Evolutionary conservation across 2,329 filamentous ascomycete genomes (phyloP).

Genomic region (Penicillium sp.): DNA sequence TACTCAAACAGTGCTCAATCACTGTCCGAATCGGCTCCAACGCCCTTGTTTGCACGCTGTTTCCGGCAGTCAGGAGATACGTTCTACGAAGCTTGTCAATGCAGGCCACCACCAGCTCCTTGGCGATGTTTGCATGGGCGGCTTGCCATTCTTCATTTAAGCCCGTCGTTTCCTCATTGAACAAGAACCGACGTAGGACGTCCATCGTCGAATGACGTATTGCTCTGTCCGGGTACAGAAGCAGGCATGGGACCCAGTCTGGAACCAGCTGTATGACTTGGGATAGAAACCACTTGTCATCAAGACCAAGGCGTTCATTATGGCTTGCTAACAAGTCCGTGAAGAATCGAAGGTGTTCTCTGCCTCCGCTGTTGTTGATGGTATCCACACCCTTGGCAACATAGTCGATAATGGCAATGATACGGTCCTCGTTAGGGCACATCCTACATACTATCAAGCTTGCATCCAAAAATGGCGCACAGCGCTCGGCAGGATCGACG

Average conservation of each 20-base stretch:
- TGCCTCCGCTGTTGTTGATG: conserved; percentile 53
- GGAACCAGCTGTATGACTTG: conserved; percentile 48
- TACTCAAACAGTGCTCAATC: conserved; percentile 43
- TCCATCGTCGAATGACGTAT: conserved; percentile 53
- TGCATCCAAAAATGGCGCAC: conserved; percentile 63
- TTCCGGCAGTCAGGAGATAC: conserved; percentile 33
- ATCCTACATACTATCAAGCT: conserved; percentile 59
- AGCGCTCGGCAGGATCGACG: conserved; percentile 54
- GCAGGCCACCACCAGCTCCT: conserved; percentile 37
- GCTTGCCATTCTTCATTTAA: conserved; percentile 32
- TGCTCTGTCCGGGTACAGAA: conserved; percentile 54
- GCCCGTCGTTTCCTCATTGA: conserved; percentile 42
- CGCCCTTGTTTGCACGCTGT: conserved; percentile 39
- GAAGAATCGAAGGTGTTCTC: conserved; percentile 58
- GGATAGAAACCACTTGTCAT: conserved; percentile 39
- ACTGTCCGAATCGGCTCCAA: conserved; percentile 44
- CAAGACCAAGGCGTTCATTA: conserved; percentile 43
- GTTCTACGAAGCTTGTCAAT: conserved; percentile 39
- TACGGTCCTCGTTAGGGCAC: conserved; percentile 41
- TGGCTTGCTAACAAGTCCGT: conserved; percentile 54
- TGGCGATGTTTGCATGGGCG: conserved; percentile 36
- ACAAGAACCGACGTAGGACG: conserved; percentile 49
- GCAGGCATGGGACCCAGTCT: conserved; percentile 57
- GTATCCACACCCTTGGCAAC: conserved; percentile 54
- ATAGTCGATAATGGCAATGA: conserved; percentile 46